Percentiles rank a stretch among this genome's conserved stretches.
Conservation (phyloP, 495 filamentous ascomycete genomes). For the Aspergillus baeticus region DNA sequence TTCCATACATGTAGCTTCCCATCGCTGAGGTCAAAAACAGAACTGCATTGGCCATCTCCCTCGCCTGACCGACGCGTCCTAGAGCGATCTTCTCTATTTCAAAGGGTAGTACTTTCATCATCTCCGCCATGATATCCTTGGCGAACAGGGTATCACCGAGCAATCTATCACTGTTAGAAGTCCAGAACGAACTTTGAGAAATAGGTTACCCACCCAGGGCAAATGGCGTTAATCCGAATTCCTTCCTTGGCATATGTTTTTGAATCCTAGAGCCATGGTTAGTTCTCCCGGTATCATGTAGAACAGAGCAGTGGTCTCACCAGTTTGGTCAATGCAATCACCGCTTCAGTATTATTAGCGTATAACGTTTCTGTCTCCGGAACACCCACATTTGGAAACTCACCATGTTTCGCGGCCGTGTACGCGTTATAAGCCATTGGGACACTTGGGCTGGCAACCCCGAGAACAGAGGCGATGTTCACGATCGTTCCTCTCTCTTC, state of each 20-base stretch:
- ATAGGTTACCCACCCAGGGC: conserved; percentile 46
- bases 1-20: conserved; percentile 8
- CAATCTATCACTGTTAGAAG: neutral
- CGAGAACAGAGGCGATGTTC: conserved; percentile 32
- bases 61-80: neutral
- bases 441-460: conserved; percentile 18
- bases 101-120: neutral
- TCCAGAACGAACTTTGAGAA: neutral
- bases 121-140: conserved; percentile 4
- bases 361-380: no score
- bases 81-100: conserved; percentile 10
- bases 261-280: conserved; percentile 35
- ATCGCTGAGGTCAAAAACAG: conserved; percentile 7
- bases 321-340: conserved; percentile 43
- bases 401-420: conserved; percentile 43
- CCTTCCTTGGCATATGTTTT: conserved; percentile 40
- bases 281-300: no score
- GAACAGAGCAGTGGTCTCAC: no score
- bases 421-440: conserved; percentile 32
- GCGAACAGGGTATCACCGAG: conserved; percentile 18
- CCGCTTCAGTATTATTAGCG: no score
- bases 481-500: conserved; percentile 29
- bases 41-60: conserved; percentile 7
- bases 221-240: conserved; percentile 52
- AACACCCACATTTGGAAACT: conserved; percentile 10